Evolutionary conservation across 805 yeast species (phyloP).

Genomic region (Tetrapisispora nanseiensis): DNA sequence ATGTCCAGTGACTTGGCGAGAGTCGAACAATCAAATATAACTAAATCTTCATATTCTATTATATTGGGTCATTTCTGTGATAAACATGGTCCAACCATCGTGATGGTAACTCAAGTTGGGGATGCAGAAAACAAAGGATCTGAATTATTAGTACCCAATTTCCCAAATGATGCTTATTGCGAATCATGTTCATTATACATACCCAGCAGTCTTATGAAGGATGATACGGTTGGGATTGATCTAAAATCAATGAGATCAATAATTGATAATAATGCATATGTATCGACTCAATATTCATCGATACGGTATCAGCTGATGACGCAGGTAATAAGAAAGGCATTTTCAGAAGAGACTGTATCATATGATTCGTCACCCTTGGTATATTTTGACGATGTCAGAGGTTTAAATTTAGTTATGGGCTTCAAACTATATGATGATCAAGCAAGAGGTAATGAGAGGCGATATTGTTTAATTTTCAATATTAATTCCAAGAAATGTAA

Average conservation of each 20-base stretch:
- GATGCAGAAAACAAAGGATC: slow-evolving; percentile 14
- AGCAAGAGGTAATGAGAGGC: slow-evolving; percentile 67
- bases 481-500: slow-evolving; percentile 42
- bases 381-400: slow-evolving; percentile 53
- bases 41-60: slow-evolving; percentile 10
- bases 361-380: slow-evolving; percentile 53
- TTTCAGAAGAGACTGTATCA: slow-evolving; percentile 55
- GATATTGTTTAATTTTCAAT: slow-evolving; percentile 51
- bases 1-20: no score
- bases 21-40: neutral
- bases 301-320: slow-evolving; percentile 44
- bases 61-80: slow-evolving; percentile 70
- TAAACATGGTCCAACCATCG: slow-evolving; percentile 61
- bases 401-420: slow-evolving; percentile 48
- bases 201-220: slow-evolving; percentile 29
- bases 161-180: slow-evolving; percentile 42
- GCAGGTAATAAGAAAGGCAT: slow-evolving; percentile 50
- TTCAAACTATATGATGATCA: slow-evolving; percentile 54
- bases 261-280: slow-evolving; percentile 25
- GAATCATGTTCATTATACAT: slow-evolving; percentile 49
- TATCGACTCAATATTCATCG: slow-evolving; percentile 55
- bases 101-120: slow-evolving; percentile 50
- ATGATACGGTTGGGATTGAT: neutral
- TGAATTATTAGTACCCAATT: slow-evolving; percentile 30
- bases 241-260: slow-evolving; percentile 29